Percentiles rank a stretch among this genome's conserved stretches.
phyloP scores from a whole-genome alignment of 2,329 filamentous ascomycete genomes.

The Raffaelea deltoideospora region DNA sequence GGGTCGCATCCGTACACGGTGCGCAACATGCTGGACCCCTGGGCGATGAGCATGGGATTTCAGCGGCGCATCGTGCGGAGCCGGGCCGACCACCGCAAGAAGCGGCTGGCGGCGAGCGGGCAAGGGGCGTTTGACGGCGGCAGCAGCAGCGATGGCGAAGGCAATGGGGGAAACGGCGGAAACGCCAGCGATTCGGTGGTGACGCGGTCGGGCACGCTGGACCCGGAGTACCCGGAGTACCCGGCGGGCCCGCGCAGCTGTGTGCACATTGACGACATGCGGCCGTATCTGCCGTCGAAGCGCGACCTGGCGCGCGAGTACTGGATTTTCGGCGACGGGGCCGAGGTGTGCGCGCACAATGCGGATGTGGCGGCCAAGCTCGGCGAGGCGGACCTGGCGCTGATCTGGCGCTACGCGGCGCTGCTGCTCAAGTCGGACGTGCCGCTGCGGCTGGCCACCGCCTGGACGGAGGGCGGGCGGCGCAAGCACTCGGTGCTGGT shows the following conservation, averaged over 20 bases:
- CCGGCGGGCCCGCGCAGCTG: slow-evolving; percentile 43
- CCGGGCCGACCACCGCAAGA: no score
- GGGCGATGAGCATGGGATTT: slow-evolving; percentile 19
- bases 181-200: not conserved
- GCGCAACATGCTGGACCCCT: slow-evolving; percentile 7
- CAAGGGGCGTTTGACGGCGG: not conserved
- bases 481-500: slow-evolving; percentile 48
- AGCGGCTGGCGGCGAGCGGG: not conserved
- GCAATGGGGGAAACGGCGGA: slow-evolving; percentile 15
- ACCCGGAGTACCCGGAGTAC: slow-evolving; percentile 2
- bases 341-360: slow-evolving; percentile 75
- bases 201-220: slow-evolving; percentile 3
- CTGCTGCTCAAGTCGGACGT: slow-evolving; percentile 66
- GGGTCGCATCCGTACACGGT: not conserved
- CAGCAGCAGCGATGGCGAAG: slow-evolving; percentile 7
- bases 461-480: slow-evolving; percentile 16
- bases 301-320: slow-evolving; percentile 64
- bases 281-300: slow-evolving; percentile 62
- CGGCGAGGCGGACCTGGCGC: slow-evolving; percentile 55
- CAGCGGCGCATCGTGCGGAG: slow-evolving; percentile 44
- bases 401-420: slow-evolving; percentile 71
- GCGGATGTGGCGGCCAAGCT: slow-evolving; percentile 58
- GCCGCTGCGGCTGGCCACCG: slow-evolving; percentile 48
- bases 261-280: slow-evolving; percentile 58
- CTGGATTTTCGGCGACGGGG: slow-evolving; percentile 65